A percentile compares a stretch with the other conserved stretches of the same genome.
Conservation (phyloP, 306 rosid species). For the Pachyrhizus erosus region DNA sequence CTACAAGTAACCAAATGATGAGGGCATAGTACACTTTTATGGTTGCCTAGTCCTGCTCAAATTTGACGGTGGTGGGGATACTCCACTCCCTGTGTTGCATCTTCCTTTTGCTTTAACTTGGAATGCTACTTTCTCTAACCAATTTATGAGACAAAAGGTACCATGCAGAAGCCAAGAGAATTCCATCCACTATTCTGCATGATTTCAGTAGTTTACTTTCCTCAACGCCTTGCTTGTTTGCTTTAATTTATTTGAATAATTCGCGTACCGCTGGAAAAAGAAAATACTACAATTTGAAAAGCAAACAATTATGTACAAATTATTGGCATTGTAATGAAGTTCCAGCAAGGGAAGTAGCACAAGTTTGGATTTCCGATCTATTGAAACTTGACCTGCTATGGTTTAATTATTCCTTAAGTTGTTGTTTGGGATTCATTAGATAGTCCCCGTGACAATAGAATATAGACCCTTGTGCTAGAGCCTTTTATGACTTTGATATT, state of each 20-base stretch:
- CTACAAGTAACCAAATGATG: conserved; percentile 45
- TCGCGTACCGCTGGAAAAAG: conserved; percentile 36
- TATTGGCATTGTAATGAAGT: not conserved
- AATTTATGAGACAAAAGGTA: conserved; percentile 35
- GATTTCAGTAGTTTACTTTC: not conserved
- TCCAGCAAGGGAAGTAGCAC: not conserved
- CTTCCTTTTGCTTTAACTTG: conserved; percentile 40
- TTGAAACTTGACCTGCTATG: too few relatives aligned
- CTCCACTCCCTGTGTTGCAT: conserved; percentile 28
- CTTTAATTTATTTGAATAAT: conserved; percentile 44
- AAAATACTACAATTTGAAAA: conserved; percentile 17
- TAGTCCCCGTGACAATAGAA: too few relatives aligned
- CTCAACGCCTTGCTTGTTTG: not conserved
- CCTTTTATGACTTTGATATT: not conserved
- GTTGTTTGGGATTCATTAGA: not conserved
- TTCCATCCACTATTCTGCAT: conserved; percentile 32
- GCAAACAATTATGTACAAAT: not conserved
- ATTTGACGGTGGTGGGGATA: conserved; percentile 38
- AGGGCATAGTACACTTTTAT: conserved; percentile 41
- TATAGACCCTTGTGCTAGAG: not conserved
- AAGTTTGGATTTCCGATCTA: not conserved
- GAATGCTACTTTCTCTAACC: conserved; percentile 28
- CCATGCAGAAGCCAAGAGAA: conserved; percentile 24
- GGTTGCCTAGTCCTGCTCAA: conserved; percentile 39
- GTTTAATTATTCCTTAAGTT: not conserved